Base-by-base conservation (phyloP, 768 basidiomycete species). In the Pleurotus giganteus region DNA sequence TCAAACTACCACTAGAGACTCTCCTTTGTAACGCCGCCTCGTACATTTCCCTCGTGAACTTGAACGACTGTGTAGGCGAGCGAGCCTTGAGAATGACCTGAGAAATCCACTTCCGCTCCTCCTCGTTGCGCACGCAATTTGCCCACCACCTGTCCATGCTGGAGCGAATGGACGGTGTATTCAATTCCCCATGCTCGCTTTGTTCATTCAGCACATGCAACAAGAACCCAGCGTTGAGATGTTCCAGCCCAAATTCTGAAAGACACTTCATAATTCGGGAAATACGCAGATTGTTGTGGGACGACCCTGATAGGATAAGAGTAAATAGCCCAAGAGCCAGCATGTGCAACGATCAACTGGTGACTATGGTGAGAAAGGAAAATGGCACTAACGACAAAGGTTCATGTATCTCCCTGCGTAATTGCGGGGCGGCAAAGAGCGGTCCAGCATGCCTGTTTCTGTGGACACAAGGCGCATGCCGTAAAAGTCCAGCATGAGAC, bases 71-170 rank as follows among this genome's bases (percentile, higher is more conserved):
- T 17, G 66, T 63, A 17, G 67, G 72, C 27, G 61, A 57, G 49
- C 88, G 78, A 36, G 82, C 85, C 49, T 73, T 76, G 47, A 59
- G 54, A 28, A 89, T 80, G 50, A 78, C 58, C n/a, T 63, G 66
- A 27, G 74, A 70, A 34, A 89, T 74, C 78, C 80, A 84, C 23
- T 68, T 63, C 58, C 87, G 73, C 58, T 87, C 84, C 56, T 73
- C 69, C n/a, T 77, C 74, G 58, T 85, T 75, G 57, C 88, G 74
- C 47, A 88, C 69, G 63, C 88, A 90, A 61, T 86, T 86, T 17
- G 82, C 81, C 88, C 88, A 89, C 84, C 86, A 91, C 54, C 75
- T 71, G 57, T 88, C 88, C 86, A 89, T 89, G 65, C 88, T 89
- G 58, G 69, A 68, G 46, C 67, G 65, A 46, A 89, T 70, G 9